Evolutionary conservation across 2,329 filamentous ascomycete species (phyloP), one percentile per base, ranked within the genome.

Genomic region (Neonectria ditissima): DNA sequence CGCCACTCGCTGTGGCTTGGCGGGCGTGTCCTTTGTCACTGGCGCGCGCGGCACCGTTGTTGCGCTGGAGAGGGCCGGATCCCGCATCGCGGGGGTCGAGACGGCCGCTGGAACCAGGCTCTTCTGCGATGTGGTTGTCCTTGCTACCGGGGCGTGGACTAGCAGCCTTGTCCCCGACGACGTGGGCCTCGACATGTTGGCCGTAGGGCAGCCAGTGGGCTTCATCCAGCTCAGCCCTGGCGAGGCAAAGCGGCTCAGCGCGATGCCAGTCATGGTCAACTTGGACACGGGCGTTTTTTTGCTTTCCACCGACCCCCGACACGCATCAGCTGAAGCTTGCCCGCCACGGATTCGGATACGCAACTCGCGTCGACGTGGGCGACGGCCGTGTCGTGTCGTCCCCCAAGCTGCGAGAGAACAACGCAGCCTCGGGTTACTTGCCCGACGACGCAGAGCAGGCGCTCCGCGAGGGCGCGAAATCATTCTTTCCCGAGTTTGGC

Each of bases 101-200:
- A 62, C 66, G 1, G 62, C 68, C 1, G 63, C 65, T 20, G 82
- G 82, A 2, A 76, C 77, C 13, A 79, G 75, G 13, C 61, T 91
- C 5, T 76, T 74, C 2, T 88, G 88, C 5, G 84, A 86, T 63
- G 79, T 89, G 3, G 86, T 87, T n/a, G 80, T 92, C 11, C 80
- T 93, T 7, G 88, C 90, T 2, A 86, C 89, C 3, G 91, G 91
- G 9, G 89, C 90, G 5, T 92, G 90, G 89, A 89, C 88, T 18
- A 74, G 74, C 26, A 60, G 66, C 0, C 55, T 77, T 4, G 13
- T 92, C 59, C 87, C 90, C n/a, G n/a, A n/a, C 73, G 62, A 61
- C 9, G 79, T 92, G 1, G 81, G 84, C 48, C 88, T 89, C 48
- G 83, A 87, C 34, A 86, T 84, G 45, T 83, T 86, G 62, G 86